Evolutionary conservation across 2,329 filamentous ascomycete genomes (phyloP).

Genomic region (Hypoxylon sp.): DNA sequence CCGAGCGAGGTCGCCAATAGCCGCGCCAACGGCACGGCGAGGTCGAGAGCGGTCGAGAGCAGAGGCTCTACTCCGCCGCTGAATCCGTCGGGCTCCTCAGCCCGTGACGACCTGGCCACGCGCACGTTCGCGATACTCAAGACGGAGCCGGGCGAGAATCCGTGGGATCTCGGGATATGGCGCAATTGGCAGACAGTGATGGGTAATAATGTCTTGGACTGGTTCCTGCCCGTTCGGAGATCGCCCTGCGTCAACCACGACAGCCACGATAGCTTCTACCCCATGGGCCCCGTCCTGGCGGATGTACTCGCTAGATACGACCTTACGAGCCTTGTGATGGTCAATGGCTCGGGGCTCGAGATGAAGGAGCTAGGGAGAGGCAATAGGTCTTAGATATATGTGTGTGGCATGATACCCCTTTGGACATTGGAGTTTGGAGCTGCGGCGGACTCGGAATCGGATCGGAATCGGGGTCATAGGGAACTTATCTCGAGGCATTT

Average conservation of each 20-base stretch:
- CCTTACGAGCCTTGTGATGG: conserved; percentile 47
- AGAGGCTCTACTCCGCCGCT: conserved; percentile 24
- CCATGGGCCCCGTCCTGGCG: conserved; percentile 72
- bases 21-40: conserved; percentile 25
- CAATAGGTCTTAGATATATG: conserved; percentile 25
- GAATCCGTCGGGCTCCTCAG: conserved; percentile 34
- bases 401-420: conserved; percentile 43
- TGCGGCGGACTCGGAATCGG: conserved; percentile 9
- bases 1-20: conserved; percentile 39
- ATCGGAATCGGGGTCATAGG: conserved; percentile 1
- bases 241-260: conserved; percentile 81
- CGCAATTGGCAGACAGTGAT: conserved; percentile 84
- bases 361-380: conserved; percentile 48
- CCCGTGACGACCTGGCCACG: conserved; percentile 62
- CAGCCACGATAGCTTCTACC: conserved; percentile 74
- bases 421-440: conserved; percentile 38
- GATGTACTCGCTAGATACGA: conserved; percentile 62
- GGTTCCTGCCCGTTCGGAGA: conserved; percentile 80
- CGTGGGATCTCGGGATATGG: conserved; percentile 80
- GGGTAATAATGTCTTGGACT: conserved; percentile 78
- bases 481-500: background rate
- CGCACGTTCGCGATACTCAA: conserved; percentile 84
- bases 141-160: conserved; percentile 81
- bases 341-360: conserved; percentile 47
- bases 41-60: conserved; percentile 9